Evolutionary conservation across 2,329 filamentous ascomycete species (phyloP), one percentile per base, ranked within the genome.

Genomic region (Aspergillus neoniger): DNA sequence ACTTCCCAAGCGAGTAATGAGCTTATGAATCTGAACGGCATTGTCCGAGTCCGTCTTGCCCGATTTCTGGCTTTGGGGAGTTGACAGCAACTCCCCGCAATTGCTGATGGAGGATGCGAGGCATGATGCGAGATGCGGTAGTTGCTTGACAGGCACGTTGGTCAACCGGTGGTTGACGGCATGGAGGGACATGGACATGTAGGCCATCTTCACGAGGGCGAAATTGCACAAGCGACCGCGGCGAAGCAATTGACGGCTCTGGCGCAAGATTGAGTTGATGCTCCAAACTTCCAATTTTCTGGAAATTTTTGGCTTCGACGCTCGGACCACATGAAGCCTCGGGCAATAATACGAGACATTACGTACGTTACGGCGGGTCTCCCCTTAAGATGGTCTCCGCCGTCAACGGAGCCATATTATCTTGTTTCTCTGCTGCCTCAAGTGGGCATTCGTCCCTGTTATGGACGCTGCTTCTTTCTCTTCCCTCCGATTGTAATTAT

Each of bases 1-100:
- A 12, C 90, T 88, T 1, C 87, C 88, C 61, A 96, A 81, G 56
- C 91, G 87, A 4, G 90, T 91, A 72, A 90, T 91, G 69, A 96
- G 82, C 73, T 91, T 94, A 76, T 96, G 91, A 1, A 95, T 83
- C 19, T 92, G 83, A n/a, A 89, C 80, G 0, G 87, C 79, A 47
- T 82, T 81, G 61, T 94, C 91, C 0, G 88, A 84, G 6, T 83
- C 85, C 59, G 86, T 82, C 67, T 88, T 89, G 63, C 80, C 78
- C 58, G 85, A 84, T 61, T 85, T 81, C 57, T 87, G 85, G 32
- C 71, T 74, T 62, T 85, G 83, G 7, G 87, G 77, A 5, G 84
- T 79, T 4, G 91, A 90, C 38, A 96, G 81, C 28, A 90, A 72
- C 50, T 81, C 76, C 65, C 76, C 80, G 76, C 84, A 87, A 70